Evolutionary conservation across 1,284 basidiomycete genomes (phyloP), one percentile per base, ranked within the genome.

Genomic region (Schizophyllum commune): DNA sequence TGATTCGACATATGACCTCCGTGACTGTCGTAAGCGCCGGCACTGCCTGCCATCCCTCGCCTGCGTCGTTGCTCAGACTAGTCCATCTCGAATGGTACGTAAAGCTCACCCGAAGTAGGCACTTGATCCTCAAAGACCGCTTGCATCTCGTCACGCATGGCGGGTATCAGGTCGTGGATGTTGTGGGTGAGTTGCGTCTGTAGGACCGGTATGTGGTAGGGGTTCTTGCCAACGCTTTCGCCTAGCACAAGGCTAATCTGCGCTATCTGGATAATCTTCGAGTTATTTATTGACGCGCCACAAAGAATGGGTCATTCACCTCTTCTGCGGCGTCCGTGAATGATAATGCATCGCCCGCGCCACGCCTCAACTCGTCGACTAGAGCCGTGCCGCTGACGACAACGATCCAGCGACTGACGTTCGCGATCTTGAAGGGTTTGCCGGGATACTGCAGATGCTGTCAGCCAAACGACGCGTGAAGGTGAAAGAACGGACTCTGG

Each of bases 321-420:
- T 77, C 75, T 11, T 68, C 62, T 1, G 67, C 51, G 0, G 73
- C 77, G 13, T 72, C 73, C 0, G 62, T 15, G 47, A 75, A 71
- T 0, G 77, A 80, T 6, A 82, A 60, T 3, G 68, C 64, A 13
- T 77, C 73, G 20, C 77, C 77, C 0, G 72, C 67, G 1, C 75
- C 73, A 34, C 67, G 75, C 1, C 73, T 67, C 11, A 82, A 55
- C 52, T 83, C 80, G 4, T 81, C 75, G 5, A 78, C 67, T 19
- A 73, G 64, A 21, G 70, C 64, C 0, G 63, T 69, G 4, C 68
- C 73, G 27, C 67, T 73, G 1, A 79, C 61, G 22, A 82, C 52
- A 15, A 83, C 71, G 0, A 72, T 60, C 81, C 80, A 83, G 47
- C 66, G 64, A 27, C 69, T 68, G 1, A 73, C 61, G 1, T 71